These are phyloP conservation scores for Pelargonium myrrhifolium DNA, from an alignment of 441 rosid species.

Conservation along the genomic window DNA sequence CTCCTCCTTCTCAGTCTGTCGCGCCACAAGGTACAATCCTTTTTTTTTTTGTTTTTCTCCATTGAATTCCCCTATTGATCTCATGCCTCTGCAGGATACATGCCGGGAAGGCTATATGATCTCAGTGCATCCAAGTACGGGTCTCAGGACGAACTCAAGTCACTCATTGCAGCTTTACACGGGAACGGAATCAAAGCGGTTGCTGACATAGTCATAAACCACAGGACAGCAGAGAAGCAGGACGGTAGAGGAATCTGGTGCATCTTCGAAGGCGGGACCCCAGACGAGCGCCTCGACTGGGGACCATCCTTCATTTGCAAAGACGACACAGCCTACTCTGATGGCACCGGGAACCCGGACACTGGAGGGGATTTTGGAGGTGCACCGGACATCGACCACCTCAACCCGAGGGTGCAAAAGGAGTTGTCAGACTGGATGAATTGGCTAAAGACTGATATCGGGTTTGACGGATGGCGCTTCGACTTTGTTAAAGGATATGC, in stretches of 20 bases:
- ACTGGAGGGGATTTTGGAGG: constrained; percentile 36
- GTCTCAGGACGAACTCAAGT: constrained; percentile 44
- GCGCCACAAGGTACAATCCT: constrained; percentile 33
- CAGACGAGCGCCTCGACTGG: constrained; percentile 72
- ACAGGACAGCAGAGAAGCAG: constrained; percentile 66
- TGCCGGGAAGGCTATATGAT: constrained; percentile 84
- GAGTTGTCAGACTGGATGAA: constrained; percentile 84
- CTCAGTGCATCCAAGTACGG: constrained; percentile 65
- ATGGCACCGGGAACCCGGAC: constrained; percentile 65
- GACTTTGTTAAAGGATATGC: constrained; percentile 68
- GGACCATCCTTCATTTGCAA: constrained; percentile 64
- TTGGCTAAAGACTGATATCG: constrained; percentile 64
- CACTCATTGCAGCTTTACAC: constrained; percentile 40
- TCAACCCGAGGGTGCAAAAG: constrained; percentile 49
- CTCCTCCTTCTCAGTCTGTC: constrained; percentile 64
- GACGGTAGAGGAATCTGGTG: constrained; percentile 59
- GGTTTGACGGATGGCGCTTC: constrained; percentile 77
- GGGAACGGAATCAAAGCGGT: constrained; percentile 53
- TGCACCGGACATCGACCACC: constrained; percentile 82
- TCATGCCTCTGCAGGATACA: constrained; percentile 42
- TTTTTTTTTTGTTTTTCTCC: no score
- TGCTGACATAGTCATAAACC: constrained; percentile 82
- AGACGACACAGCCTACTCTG: constrained; percentile 34
- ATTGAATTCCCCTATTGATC: no score
- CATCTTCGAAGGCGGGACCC: constrained; percentile 76